Conservation (phyloP, 108 stramenopile species). For the Craspedostauros australis region DNA sequence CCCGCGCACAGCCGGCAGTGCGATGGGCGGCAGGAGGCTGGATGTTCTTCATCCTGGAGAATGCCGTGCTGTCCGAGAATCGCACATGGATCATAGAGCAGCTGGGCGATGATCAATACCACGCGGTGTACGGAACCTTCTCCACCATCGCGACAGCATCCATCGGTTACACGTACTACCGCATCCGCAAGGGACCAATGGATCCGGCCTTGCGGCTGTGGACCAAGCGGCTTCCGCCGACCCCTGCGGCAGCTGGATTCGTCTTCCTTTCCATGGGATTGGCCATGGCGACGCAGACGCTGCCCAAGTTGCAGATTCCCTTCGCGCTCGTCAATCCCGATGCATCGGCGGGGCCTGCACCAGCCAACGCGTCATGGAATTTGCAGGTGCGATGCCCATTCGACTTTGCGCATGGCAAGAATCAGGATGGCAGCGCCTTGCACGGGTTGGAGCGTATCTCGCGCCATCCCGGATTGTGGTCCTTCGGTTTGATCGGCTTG, state of each 20-base stretch:
- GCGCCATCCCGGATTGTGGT: constrained; percentile 87
- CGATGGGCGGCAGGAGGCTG: constrained; percentile 76
- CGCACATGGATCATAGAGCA: constrained; percentile 63
- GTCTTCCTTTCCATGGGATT: constrained; percentile 50
- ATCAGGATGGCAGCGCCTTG: constrained; percentile 16
- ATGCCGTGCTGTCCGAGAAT: constrained; percentile 85
- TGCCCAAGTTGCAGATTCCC: constrained; percentile 81
- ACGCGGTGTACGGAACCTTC: constrained; percentile 61
- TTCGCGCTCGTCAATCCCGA: constrained; percentile 26
- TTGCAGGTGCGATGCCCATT: constrained; percentile 89
- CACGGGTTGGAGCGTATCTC: constrained; percentile 72
- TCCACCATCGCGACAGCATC: constrained; percentile 75
- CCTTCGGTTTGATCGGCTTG: constrained; percentile 60
- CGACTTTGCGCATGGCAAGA: constrained; percentile 63
- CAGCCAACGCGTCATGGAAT: constrained; percentile 4
- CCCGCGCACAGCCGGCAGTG: constrained; percentile 15
- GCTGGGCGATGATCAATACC: constrained; percentile 70
- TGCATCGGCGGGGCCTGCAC: constrained; percentile 3
- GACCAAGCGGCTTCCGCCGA: constrained; percentile 5
- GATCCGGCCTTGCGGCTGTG: constrained; percentile 12
- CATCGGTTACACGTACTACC: constrained; percentile 63
- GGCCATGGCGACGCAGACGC: constrained; percentile 61
- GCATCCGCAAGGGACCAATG: constrained; percentile 33
- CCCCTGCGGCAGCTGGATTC: constrained; percentile 22
- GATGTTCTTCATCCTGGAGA: constrained; percentile 81